phyloP scores from a whole-genome alignment of 768 basidiomycete species.

The Russula foetens region DNA sequence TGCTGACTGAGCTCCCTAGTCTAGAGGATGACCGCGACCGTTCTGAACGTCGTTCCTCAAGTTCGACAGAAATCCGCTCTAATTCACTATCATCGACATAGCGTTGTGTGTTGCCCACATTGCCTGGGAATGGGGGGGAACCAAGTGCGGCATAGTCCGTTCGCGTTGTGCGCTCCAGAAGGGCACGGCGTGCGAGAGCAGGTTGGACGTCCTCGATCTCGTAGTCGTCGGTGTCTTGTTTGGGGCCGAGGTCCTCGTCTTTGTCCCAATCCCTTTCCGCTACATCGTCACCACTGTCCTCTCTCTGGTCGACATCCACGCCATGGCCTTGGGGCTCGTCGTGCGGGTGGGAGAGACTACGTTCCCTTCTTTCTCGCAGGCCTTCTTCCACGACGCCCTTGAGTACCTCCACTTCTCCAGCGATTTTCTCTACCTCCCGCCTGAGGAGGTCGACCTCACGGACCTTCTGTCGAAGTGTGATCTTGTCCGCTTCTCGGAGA shows the following conservation, averaged over 20 bases:
- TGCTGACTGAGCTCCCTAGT: conserved; percentile 11
- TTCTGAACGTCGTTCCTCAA: conserved; percentile 57
- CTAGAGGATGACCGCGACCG: conserved; percentile 24
- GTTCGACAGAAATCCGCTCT: conserved; percentile 54
- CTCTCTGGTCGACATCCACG: not conserved
- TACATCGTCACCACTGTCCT: conserved; percentile 5
- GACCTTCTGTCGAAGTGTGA: conserved; percentile 48
- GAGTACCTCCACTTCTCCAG: conserved; percentile 81
- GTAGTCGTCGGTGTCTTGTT: conserved; percentile 21
- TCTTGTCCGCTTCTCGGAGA: conserved; percentile 54
- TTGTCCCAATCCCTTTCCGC: conserved; percentile 22
- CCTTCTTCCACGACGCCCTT: conserved; percentile 83
- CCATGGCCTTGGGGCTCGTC: not conserved
- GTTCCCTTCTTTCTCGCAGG: conserved; percentile 66
- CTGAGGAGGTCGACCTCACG: conserved; percentile 60
- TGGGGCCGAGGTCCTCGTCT: conserved; percentile 18
- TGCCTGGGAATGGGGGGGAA: conserved; percentile 27
- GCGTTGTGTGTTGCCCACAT: conserved; percentile 23
- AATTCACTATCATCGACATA: conserved; percentile 54
- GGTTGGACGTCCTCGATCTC: conserved; percentile 9
- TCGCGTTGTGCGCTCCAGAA: conserved; percentile 40
- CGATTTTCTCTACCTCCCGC: conserved; percentile 72
- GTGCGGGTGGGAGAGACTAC: conserved; percentile 13
- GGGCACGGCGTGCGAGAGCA: conserved; percentile 11
- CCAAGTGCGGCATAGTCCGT: conserved; percentile 49